Conservation (phyloP, 2,329 filamentous ascomycete species). For the Phoma sp. region DNA sequence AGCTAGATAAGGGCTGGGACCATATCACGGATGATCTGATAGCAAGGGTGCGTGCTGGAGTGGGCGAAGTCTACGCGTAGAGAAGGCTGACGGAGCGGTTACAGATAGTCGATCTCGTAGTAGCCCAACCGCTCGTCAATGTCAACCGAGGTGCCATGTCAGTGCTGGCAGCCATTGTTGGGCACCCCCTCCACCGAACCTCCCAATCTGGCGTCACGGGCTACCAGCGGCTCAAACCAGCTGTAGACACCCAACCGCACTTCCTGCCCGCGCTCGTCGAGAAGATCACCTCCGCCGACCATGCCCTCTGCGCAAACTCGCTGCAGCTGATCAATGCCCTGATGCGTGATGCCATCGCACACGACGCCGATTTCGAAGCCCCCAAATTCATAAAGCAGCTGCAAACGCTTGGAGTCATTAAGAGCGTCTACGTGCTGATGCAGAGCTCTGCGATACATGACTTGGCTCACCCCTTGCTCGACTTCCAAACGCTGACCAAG, state of each 20-base stretch:
- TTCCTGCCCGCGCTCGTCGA: conserved; percentile 94
- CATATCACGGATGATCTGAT: conserved; percentile 77
- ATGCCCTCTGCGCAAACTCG: conserved; percentile 93
- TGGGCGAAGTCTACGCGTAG: not conserved
- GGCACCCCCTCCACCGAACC: conserved; percentile 70
- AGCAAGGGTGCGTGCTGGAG: conserved; percentile 59
- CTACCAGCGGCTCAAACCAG: conserved; percentile 89
- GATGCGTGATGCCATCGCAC: conserved; percentile 87
- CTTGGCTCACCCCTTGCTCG: conserved; percentile 83
- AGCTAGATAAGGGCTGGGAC: conserved; percentile 98
- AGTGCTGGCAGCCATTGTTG: conserved; percentile 90
- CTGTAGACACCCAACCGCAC: conserved; percentile 86
- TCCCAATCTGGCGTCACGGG: conserved; percentile 73
- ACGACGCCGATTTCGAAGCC: conserved; percentile 82
- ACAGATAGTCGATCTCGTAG: conserved; percentile 86
- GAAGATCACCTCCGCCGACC: conserved; percentile 90
- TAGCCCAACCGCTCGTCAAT: conserved; percentile 94
- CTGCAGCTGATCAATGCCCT: conserved; percentile 94
- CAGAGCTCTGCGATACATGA: conserved; percentile 92
- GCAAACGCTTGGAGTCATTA: conserved; percentile 91
- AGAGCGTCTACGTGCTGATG: conserved; percentile 89
- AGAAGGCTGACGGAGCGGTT: conserved; percentile 13
- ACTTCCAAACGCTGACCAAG: conserved; percentile 93
- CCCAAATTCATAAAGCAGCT: conserved; percentile 92
- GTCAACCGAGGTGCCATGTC: conserved; percentile 97